Percentiles rank a stretch among this genome's conserved stretches.
These are phyloP conservation scores for Aurantiochytrium sp. DNA, from an alignment of 108 stramenopile genomes.

Conservation along the genomic window DNA sequence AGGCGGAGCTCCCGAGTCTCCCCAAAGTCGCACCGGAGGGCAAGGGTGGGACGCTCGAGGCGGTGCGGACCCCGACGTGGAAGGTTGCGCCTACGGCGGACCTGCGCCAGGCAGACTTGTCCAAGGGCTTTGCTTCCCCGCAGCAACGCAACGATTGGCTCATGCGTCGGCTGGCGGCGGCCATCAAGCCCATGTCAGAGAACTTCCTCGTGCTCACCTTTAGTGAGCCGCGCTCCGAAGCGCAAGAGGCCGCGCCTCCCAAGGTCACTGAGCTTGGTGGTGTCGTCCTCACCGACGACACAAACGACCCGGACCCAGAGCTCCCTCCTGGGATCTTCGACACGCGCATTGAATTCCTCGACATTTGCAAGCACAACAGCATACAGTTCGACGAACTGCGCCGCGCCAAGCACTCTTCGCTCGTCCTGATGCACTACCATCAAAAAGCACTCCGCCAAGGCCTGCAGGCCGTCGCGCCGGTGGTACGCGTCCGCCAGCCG, in stretches of 20 bases:
- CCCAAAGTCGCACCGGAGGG: background rate
- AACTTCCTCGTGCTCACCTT: conserved; percentile 6
- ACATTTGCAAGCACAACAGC: conserved; percentile 89
- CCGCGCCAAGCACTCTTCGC: conserved; percentile 91
- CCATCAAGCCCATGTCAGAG: conserved; percentile 13
- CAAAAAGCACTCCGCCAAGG: background rate
- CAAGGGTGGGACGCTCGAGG: background rate
- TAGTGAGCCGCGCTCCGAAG: background rate
- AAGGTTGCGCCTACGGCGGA: conserved; percentile 5
- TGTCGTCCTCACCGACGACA: conserved; percentile 38
- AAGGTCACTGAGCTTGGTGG: background rate
- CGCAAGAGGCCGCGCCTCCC: background rate
- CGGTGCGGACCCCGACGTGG: background rate
- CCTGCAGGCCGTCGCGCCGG: background rate
- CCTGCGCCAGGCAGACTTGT: background rate
- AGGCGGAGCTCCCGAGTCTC: background rate
- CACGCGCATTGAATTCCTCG: conserved; percentile 76
- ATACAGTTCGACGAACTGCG: conserved; percentile 94
- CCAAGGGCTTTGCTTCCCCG: background rate
- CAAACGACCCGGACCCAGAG: conserved; percentile 67
- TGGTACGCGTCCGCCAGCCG: too few relatives aligned
- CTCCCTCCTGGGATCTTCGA: conserved; percentile 76
- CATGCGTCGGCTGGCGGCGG: conserved; percentile 31
- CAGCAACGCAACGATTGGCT: conserved; percentile 32
- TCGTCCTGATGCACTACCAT: conserved; percentile 95